These are phyloP conservation scores for Russula abietina DNA, from an alignment of 768 basidiomycete species.

Conservation along the genomic window DNA sequence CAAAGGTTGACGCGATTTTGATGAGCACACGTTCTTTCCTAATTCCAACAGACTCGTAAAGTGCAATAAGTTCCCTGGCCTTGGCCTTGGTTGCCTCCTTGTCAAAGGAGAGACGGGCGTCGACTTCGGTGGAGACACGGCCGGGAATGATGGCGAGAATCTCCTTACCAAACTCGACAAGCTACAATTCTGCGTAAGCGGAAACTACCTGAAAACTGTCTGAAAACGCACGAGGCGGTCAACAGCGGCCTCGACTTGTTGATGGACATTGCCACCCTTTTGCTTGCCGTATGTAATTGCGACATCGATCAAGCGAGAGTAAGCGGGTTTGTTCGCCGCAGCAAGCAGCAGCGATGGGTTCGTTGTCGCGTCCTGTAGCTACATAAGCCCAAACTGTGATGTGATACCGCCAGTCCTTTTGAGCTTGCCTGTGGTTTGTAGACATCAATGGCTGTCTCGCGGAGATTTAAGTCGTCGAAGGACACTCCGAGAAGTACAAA, in stretches of 20 bases:
- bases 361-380: slow-evolving; percentile 84
- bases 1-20: slow-evolving; percentile 99
- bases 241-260: slow-evolving; percentile 69
- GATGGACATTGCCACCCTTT: slow-evolving; percentile 74
- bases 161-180: slow-evolving; percentile 96
- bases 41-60: slow-evolving; percentile 93
- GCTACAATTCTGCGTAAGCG: slow-evolving; percentile 39
- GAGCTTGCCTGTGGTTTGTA: slow-evolving; percentile 84
- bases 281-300: slow-evolving; percentile 70
- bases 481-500: slow-evolving; percentile 3
- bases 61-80: slow-evolving; percentile 84
- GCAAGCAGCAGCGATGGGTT: slow-evolving; percentile 95
- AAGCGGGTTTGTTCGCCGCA: slow-evolving; percentile 85
- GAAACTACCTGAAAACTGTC: not conserved
- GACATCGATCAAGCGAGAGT: slow-evolving; percentile 69
- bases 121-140: slow-evolving; percentile 98
- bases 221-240: slow-evolving; percentile 73
- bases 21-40: slow-evolving; percentile 91
- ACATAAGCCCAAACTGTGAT: slow-evolving; percentile 1
- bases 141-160: slow-evolving; percentile 95
- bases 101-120: slow-evolving; percentile 95
- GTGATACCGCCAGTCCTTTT: not conserved
- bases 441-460: slow-evolving; percentile 70
- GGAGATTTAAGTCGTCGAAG: slow-evolving; percentile 17
- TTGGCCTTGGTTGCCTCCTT: slow-evolving; percentile 88